phyloP scores from a whole-genome alignment of 2,329 filamentous ascomycete genomes.

The Periconia digitata region DNA sequence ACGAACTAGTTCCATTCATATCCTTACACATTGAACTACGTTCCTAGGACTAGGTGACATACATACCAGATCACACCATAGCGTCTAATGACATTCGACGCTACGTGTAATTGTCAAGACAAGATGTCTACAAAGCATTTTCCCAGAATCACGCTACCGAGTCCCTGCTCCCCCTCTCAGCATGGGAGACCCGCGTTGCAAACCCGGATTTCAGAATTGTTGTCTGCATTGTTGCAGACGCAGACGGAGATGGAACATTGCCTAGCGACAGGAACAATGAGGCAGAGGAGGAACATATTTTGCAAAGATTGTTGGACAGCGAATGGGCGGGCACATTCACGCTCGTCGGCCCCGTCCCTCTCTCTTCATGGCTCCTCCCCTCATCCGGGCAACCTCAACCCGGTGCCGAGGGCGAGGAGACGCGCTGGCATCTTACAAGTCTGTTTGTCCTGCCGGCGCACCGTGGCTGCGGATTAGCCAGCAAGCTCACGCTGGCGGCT shows the following conservation, averaged over 20 bases:
- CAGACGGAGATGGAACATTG: not conserved
- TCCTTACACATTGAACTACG: too few relatives aligned
- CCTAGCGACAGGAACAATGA: not conserved
- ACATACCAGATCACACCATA: too few relatives aligned
- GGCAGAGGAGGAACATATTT: not conserved
- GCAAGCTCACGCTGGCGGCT: slow-evolving; percentile 3
- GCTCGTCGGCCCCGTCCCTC: slow-evolving; percentile 5
- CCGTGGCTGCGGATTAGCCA: slow-evolving; percentile 2
- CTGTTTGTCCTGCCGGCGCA: slow-evolving; percentile 5
- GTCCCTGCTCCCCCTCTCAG: slow-evolving; percentile 2
- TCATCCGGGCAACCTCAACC: slow-evolving; percentile 4
- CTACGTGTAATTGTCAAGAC: not conserved
- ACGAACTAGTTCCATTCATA: too few relatives aligned
- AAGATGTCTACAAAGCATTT: not conserved
- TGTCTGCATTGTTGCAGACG: not conserved
- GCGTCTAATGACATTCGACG: not conserved
- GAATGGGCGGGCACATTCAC: slow-evolving; percentile 10
- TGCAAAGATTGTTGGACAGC: not conserved
- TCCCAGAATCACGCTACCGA: not conserved
- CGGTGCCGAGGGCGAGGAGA: slow-evolving; percentile 1
- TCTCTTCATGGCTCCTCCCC: not conserved
- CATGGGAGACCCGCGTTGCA: slow-evolving; percentile 3
- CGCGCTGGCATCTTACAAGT: slow-evolving; percentile 8
- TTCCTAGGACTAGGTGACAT: too few relatives aligned
- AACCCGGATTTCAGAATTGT: slow-evolving; percentile 3